A percentile compares a stretch with the other conserved stretches of the same genome.
phyloP scores from a whole-genome alignment of 306 rosid species.

The Gastrolobium villosum region DNA sequence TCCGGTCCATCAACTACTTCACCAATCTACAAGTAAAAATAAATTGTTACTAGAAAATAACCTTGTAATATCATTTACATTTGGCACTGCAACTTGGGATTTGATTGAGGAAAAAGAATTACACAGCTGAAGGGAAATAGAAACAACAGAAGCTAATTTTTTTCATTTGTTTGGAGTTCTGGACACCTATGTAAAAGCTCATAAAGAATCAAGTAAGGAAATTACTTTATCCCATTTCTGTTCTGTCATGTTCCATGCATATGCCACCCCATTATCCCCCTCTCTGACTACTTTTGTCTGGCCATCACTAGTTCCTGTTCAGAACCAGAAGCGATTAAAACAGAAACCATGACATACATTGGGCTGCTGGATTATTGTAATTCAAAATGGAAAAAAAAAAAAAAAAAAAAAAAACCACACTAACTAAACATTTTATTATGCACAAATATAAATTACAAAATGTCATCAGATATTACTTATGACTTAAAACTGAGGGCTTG shows the following conservation, averaged over 20 bases:
- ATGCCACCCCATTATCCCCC: slow-evolving; percentile 98
- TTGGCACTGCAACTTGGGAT: slow-evolving; percentile 17
- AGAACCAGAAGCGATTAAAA: slow-evolving; percentile 45
- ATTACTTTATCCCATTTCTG: slow-evolving; percentile 96
- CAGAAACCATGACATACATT: slow-evolving; percentile 9
- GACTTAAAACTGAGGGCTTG: not conserved
- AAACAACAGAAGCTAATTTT: not conserved
- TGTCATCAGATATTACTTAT: slow-evolving; percentile 2
- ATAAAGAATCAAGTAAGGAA: slow-evolving; percentile 41
- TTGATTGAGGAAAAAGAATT: slow-evolving; percentile 28
- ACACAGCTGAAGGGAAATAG: slow-evolving; percentile 39
- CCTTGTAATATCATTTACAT: slow-evolving; percentile 24
- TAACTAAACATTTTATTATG: not conserved
- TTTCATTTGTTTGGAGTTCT: slow-evolving; percentile 22
- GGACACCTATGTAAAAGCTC: slow-evolving; percentile 13
- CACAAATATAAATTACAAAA: slow-evolving; percentile 23
- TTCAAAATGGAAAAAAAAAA: not conserved
- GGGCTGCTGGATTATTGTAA: slow-evolving; percentile 9
- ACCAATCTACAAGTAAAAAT: slow-evolving; percentile 70
- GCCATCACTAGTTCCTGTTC: slow-evolving; percentile 90
- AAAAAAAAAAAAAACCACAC: not conserved
- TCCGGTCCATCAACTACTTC: slow-evolving; percentile 99
- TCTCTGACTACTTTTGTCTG: slow-evolving; percentile 96
- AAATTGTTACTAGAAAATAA: slow-evolving; percentile 18
- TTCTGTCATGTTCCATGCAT: slow-evolving; percentile 86